Conservation (phyloP, 1,284 basidiomycete species). For the Malassezia brasiliensis region DNA sequence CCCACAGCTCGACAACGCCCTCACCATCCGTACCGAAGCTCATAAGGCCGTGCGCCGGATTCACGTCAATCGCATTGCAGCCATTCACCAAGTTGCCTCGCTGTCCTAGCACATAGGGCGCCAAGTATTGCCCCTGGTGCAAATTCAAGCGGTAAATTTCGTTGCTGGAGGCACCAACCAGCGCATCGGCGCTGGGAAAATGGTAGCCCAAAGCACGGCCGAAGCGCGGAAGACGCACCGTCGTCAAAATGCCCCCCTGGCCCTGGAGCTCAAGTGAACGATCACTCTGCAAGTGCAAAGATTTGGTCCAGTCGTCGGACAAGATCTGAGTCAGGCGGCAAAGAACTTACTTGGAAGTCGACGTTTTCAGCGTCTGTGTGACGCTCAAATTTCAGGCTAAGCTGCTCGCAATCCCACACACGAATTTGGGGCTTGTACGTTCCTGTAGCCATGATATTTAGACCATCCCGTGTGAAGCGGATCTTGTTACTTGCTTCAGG, state of each 20-base stretch:
- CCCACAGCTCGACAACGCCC: slow-evolving; percentile 90
- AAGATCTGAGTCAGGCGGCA: slow-evolving; percentile 60
- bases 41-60: slow-evolving; percentile 81
- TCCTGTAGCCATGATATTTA: slow-evolving; percentile 84
- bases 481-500: slow-evolving; percentile 89
- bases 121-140: slow-evolving; percentile 77
- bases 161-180: slow-evolving; percentile 65
- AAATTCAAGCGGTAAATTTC: slow-evolving; percentile 91
- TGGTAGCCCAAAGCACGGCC: slow-evolving; percentile 86
- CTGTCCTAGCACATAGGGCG: slow-evolving; percentile 32
- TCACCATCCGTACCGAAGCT: slow-evolving; percentile 71
- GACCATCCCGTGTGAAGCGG: slow-evolving; percentile 80
- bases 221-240: slow-evolving; percentile 83
- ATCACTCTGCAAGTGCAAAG: slow-evolving; percentile 90
- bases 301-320: slow-evolving; percentile 98
- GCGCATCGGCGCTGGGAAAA: slow-evolving; percentile 68
- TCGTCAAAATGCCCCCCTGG: slow-evolving; percentile 83
- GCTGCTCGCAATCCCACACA: slow-evolving; percentile 86
- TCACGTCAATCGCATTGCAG: slow-evolving; percentile 85
- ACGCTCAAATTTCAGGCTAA: slow-evolving; percentile 89
- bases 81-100: slow-evolving; percentile 54
- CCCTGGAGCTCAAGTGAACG: slow-evolving; percentile 90
- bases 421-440: slow-evolving; percentile 97
- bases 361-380: slow-evolving; percentile 95
- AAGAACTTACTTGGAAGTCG: slow-evolving; percentile 74